These are phyloP conservation scores for Astragalus glycyphyllos DNA, from an alignment of 306 rosid genomes.

Conservation along the genomic window DNA sequence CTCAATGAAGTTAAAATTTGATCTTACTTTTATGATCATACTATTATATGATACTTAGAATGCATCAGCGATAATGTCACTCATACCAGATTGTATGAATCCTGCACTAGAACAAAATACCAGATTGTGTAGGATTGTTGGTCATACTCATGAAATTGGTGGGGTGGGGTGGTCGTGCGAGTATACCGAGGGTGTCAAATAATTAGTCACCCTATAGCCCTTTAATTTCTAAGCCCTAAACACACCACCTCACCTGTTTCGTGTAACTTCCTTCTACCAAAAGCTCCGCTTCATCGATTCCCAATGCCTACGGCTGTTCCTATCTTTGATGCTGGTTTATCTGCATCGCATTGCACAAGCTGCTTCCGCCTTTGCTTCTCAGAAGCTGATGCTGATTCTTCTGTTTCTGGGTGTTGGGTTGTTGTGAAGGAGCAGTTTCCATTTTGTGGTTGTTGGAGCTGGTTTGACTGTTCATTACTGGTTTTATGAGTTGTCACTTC, in stretches of 20 bases:
- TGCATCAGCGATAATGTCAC: not conserved
- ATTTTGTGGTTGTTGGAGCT: not conserved
- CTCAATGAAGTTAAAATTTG: not conserved
- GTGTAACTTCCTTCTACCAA: not conserved
- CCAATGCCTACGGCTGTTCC: not conserved
- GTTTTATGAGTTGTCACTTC: not conserved
- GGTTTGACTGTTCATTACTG: not conserved
- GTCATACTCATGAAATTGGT: not conserved
- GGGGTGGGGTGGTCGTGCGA: not conserved
- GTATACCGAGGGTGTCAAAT: not conserved
- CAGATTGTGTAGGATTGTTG: not conserved
- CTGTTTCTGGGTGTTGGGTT: not conserved
- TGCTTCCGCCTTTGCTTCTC: not conserved
- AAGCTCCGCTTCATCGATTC: not conserved
- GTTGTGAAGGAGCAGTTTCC: slow-evolving; percentile 2
- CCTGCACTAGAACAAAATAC: not conserved
- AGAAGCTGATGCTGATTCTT: not conserved
- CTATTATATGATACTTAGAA: not conserved
- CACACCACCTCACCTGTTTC: not conserved
- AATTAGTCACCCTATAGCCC: not conserved
- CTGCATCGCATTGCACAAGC: not conserved
- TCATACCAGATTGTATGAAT: not conserved
- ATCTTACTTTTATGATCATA: not conserved
- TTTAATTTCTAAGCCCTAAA: not conserved
- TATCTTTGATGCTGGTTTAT: not conserved